phyloP scores from a whole-genome alignment of 768 basidiomycete genomes.

The Lentinula raphanica region DNA sequence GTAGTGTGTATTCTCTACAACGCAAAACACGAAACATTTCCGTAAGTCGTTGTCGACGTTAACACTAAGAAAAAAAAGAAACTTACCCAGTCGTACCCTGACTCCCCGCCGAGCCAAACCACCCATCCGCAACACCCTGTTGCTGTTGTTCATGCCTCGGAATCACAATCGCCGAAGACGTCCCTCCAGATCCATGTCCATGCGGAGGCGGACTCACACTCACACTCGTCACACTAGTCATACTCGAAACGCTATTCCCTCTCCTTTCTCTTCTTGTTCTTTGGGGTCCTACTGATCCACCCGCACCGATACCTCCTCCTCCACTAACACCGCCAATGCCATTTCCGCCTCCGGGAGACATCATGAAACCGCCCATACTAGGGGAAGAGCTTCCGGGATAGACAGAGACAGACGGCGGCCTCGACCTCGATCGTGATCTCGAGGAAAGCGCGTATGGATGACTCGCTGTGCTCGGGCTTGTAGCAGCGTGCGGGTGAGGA shows the following conservation, averaged over 20 bases:
- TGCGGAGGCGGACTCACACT: constrained; percentile 45
- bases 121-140: neutral
- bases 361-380: no score
- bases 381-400: constrained; percentile 8
- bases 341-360: no score
- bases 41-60: constrained; percentile 1
- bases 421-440: constrained; percentile 34
- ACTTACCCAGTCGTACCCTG: neutral
- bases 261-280: constrained; percentile 52
- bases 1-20: constrained; percentile 40
- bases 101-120: constrained; percentile 1
- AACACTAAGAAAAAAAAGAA: neutral
- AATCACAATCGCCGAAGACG: constrained; percentile 67
- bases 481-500: constrained; percentile 19
- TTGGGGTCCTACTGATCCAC: constrained; percentile 47
- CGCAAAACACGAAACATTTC: no score
- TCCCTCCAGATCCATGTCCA: constrained; percentile 9
- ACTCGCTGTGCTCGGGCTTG: neutral
- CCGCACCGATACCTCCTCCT: no score
- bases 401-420: constrained; percentile 9
- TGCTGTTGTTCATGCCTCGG: constrained; percentile 27
- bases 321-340: no score
- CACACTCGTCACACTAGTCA: constrained; percentile 18
- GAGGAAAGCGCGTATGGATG: constrained; percentile 38
- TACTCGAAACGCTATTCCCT: constrained; percentile 48